Percentiles rank a stretch among this genome's conserved stretches.
Conservation (phyloP, 2,329 filamentous ascomycete species). For the Ophiostoma sp. region DNA sequence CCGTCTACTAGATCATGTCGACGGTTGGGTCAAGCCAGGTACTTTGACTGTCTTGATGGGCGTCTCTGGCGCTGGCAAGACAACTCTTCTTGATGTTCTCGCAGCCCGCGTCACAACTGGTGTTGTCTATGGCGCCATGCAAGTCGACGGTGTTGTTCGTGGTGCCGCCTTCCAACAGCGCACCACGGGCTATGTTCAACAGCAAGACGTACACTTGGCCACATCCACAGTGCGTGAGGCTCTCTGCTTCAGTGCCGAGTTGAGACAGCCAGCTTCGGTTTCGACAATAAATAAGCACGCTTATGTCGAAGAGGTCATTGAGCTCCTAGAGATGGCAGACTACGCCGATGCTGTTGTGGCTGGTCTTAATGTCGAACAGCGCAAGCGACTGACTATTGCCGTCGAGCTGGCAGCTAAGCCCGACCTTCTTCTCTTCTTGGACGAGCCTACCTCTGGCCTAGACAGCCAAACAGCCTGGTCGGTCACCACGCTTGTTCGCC, state of each 20-base stretch:
- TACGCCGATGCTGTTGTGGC: conserved; percentile 90
- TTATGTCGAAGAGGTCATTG: conserved; percentile 89
- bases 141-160: conserved; percentile 63
- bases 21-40: conserved; percentile 92
- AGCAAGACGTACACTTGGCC: conserved; percentile 84
- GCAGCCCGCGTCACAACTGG: conserved; percentile 87
- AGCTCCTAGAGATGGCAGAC: conserved; percentile 83
- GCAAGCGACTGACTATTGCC: conserved; percentile 79
- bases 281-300: conserved; percentile 74
- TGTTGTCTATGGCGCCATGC: conserved; percentile 84
- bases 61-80: conserved; percentile 91
- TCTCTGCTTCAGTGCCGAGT: conserved; percentile 78
- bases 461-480: conserved; percentile 66
- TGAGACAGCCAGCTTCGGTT: conserved; percentile 76
- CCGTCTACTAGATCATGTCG: conserved; percentile 78
- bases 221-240: conserved; percentile 88
- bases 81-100: conserved; percentile 81
- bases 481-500: conserved; percentile 62
- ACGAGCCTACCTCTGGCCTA: conserved; percentile 62
- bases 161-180: conserved; percentile 87
- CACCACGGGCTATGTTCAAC: conserved; percentile 88
- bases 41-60: conserved; percentile 90
- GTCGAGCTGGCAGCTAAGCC: conserved; percentile 96
- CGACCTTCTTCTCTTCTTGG: conserved; percentile 59
- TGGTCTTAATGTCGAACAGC: conserved; percentile 72